These are phyloP conservation scores for Ophiocordyceps camponoti-saundersi DNA, from an alignment of 2,329 filamentous ascomycete genomes.

Conservation along the genomic window DNA sequence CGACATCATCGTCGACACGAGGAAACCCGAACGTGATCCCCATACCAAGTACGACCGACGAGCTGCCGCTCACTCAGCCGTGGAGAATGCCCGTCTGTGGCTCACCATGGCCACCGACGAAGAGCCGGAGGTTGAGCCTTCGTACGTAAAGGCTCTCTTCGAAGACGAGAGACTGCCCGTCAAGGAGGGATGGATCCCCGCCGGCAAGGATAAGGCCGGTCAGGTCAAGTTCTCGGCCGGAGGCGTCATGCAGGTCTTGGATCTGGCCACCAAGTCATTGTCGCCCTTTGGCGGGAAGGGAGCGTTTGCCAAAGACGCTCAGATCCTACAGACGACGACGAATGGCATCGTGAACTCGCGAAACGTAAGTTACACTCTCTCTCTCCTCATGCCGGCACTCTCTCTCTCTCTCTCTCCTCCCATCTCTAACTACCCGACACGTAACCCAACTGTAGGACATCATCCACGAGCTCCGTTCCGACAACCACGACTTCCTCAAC, in stretches of 20 bases:
- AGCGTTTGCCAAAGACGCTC: background rate
- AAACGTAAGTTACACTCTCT: background rate
- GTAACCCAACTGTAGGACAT: background rate
- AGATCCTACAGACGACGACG: background rate
- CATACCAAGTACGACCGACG: background rate
- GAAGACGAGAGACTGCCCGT: background rate
- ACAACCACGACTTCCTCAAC: background rate
- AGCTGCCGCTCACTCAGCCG: background rate
- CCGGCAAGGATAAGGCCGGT: background rate
- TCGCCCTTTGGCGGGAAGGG: background rate
- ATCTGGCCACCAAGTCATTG: background rate
- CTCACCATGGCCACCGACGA: background rate
- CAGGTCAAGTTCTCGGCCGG: background rate
- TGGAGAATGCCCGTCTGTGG: background rate
- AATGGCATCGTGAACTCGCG: background rate
- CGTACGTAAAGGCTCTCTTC: background rate
- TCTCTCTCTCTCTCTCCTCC: no score
- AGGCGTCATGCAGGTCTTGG: background rate
- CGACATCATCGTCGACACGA: background rate
- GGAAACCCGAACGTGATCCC: background rate
- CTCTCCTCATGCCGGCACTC: no score
- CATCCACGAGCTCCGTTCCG: background rate
- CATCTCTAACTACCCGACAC: no score
- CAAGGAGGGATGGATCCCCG: background rate
- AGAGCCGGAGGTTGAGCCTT: background rate